Base-by-base conservation (phyloP, 495 filamentous ascomycete genomes). In the Bacidia rubella region DNA sequence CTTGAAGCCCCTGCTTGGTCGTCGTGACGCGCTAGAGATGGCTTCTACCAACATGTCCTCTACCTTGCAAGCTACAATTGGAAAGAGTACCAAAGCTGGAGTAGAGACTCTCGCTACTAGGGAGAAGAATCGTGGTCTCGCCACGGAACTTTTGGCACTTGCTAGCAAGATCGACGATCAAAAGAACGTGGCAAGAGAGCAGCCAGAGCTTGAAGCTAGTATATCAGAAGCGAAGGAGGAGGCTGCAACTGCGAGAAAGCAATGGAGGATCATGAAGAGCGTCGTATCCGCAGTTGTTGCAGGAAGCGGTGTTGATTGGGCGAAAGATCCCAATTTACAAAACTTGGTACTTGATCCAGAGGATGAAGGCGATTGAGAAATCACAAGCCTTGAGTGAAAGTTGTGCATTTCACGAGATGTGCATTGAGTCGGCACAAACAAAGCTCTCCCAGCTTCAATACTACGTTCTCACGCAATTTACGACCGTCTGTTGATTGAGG, bases 281-380 rank as follows among this genome's bases (percentile, higher is more conserved):
- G 75, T 86, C 23, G 73, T 82, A 11, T 83, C 81, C 51, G 85
- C 79, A 2, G 73, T 86, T 35, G 75, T 95, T 27, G 86, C 82
- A 21, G 86, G 83, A 5, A 95, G 88, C 63, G 89, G 88, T 41
- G 67, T 92, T 29, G 78, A 94, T 57, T 95, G 89, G 89, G 79
- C 76, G 20, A 70, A 78, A 44, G 79, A 94, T 64, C 75, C 79
- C 39, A 71, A 69, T 49, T 70, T 95, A 51, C 68, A 78, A 54
- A 78, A 76, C 45, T 69, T 92, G 54, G 88, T 95, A 20, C 70
- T 94, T 51, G 85, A 90, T 64, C 74, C 79, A 51, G 80, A 83
- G 56, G 75, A 77, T 41, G 77, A 76, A 57, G 42, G 10, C 24
- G 52, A 48, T 23, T 57, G 51, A 54, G 27, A 3, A 54, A n/a